A percentile compares a stretch with the other conserved stretches of the same genome.
Conservation (phyloP, 2,329 filamentous ascomycete species). For the Cordyceps cateniannulata region DNA sequence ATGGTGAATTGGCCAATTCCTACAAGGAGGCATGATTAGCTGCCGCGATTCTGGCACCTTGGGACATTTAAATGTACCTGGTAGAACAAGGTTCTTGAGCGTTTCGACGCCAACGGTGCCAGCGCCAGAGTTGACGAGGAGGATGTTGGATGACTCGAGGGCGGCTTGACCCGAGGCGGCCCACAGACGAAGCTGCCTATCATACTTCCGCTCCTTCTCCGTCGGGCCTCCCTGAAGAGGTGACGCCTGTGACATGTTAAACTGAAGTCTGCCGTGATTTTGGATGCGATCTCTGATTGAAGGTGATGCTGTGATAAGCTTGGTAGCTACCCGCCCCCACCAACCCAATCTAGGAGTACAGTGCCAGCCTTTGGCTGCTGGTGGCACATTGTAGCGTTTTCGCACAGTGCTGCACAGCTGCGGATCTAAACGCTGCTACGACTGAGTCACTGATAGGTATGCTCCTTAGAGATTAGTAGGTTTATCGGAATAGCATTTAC, state of each 20-base stretch:
- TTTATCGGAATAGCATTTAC: too few relatives aligned
- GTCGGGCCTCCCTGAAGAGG: conserved; percentile 43
- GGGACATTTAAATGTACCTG: conserved; percentile 43
- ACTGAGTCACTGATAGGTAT: too few relatives aligned
- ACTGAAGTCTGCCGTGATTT: neutral
- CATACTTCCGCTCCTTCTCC: conserved; percentile 73
- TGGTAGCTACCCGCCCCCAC: conserved; percentile 2
- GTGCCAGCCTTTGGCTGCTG: neutral
- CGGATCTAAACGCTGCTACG: neutral
- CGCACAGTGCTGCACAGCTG: neutral
- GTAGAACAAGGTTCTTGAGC: conserved; percentile 94
- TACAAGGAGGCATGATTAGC: conserved; percentile 22
- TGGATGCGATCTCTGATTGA: neutral
- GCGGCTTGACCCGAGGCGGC: conserved; percentile 86
- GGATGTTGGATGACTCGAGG: conserved; percentile 83
- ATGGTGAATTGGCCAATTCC: conserved; percentile 90
- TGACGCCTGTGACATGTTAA: conserved; percentile 24
- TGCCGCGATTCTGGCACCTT: neutral
- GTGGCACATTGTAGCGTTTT: neutral
- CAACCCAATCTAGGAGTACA: neutral
- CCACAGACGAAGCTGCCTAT: conserved; percentile 92
- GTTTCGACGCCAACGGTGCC: conserved; percentile 86
- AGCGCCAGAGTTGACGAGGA: conserved; percentile 80
- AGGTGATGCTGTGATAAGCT: neutral
- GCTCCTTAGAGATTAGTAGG: too few relatives aligned